Base-by-base conservation (phyloP, 2,329 filamentous ascomycete species). In the Xylariaceae sp. region DNA sequence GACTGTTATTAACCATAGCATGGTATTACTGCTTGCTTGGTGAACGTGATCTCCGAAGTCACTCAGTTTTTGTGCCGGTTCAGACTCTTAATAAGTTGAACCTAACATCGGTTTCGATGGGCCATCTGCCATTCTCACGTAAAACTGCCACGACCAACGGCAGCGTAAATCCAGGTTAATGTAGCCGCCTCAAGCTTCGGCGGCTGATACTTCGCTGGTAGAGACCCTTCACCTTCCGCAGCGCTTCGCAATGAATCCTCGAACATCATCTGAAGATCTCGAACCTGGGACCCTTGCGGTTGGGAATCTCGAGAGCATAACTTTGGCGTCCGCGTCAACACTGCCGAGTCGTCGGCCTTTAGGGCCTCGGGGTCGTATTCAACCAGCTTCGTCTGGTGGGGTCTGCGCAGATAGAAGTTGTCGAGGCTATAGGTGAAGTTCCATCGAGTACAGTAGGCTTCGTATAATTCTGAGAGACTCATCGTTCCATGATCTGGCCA, bases 381-480 rank as follows among this genome's bases (percentile, higher is more conserved):
- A 6, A 68, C 66, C 4, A 72, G 64, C 50, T 64, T 66, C 47
- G 66, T 70, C 50, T 74, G 70, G 57, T 78, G 76, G 5, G 77
- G 77, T 2, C 75, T 73, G 10, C 75, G 73, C 3, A 75, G 71
- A 56, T 73, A 74, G 59, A 75, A 71, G 66, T 74, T 71, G 17
- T 78, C 78, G 66, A 78, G 74, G 67, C 76, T 77, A 60, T 73
- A 72, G 58, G 78, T 77, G 55, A 78, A 74, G 67, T 79, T 77
- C 62, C 77, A 78, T 63, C 76, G 77, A 70, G 75, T 78, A 58
- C 77, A 74, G 65, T 78, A 78, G 2, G 75, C 73, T 60, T 78
- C 75, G 67, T 76, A 76, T 11, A 78, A 70, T n/a, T 75, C 68
- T 56, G 77, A 74, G 39, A 75, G 73, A 17, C 70, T 68, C 55